These are phyloP conservation scores for Populus ilicifolia DNA, from an alignment of 345 rosid genomes.

Conservation along the genomic window DNA sequence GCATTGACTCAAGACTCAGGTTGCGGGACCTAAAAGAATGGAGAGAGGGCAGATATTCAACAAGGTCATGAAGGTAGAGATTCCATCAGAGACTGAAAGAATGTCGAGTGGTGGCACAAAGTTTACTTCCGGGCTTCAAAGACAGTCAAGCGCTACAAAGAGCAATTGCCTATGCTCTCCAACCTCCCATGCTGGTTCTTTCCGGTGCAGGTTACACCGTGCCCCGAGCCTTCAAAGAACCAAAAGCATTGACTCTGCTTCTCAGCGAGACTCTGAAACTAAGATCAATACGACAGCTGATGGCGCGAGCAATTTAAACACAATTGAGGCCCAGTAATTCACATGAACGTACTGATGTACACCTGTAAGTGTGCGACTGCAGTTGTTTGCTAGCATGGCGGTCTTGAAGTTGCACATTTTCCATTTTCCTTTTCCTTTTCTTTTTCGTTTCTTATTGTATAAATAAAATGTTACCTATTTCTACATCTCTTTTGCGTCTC, in stretches of 20 bases:
- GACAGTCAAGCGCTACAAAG: conserved; percentile 56
- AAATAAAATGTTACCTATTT: background rate
- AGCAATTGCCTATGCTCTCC: conserved; percentile 66
- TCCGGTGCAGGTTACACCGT: conserved; percentile 29
- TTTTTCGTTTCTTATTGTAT: background rate
- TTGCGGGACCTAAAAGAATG: conserved; percentile 11
- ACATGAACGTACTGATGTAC: background rate
- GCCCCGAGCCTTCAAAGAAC: conserved; percentile 48
- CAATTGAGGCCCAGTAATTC: conserved; percentile 8
- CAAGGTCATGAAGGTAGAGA: conserved; percentile 40
- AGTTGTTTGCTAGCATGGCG: background rate
- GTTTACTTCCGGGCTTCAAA: conserved; percentile 22
- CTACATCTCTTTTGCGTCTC: background rate
- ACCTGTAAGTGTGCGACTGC: background rate
- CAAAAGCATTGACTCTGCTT: conserved; percentile 46
- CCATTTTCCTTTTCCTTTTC: background rate
- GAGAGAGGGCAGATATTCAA: conserved; percentile 21
- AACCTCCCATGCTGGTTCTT: conserved; percentile 56
- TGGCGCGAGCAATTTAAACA: background rate
- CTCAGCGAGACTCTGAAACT: conserved; percentile 19
- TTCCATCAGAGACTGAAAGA: conserved; percentile 22
- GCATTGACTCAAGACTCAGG: background rate
- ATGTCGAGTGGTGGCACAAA: background rate
- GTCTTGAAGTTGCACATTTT: background rate
- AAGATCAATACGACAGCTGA: conserved; percentile 16